Evolutionary conservation across 2,329 filamentous ascomycete species (phyloP).

Genomic region (Venturia nashicola): DNA sequence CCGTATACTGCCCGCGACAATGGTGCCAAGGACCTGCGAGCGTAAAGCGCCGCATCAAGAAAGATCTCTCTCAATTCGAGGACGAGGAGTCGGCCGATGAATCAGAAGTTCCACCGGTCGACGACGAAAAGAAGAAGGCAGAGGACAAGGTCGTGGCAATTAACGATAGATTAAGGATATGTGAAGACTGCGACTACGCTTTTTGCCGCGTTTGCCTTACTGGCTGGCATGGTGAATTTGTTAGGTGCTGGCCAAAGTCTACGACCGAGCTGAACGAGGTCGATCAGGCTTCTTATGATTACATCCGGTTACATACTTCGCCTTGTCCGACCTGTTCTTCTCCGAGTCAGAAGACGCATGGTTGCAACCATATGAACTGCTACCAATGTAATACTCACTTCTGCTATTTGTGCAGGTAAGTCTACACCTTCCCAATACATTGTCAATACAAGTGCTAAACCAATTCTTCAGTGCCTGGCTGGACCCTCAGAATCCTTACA

Average conservation of each 20-base stretch:
- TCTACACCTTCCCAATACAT: constrained; percentile 33
- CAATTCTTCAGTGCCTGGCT: constrained; percentile 54
- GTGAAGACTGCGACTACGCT: constrained; percentile 78
- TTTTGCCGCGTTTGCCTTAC: constrained; percentile 68
- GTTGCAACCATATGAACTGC: constrained; percentile 96
- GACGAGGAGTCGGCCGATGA: not conserved
- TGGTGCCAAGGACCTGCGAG: constrained; percentile 87
- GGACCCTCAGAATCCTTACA: constrained; percentile 66
- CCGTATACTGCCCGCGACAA: constrained; percentile 78
- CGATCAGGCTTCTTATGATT: constrained; percentile 77
- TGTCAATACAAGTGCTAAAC: constrained; percentile 65
- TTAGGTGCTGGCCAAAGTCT: constrained; percentile 55
- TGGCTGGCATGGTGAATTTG: constrained; percentile 89
- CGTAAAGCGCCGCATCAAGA: constrained; percentile 35
- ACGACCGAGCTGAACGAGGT: constrained; percentile 65
- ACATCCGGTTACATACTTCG: constrained; percentile 68
- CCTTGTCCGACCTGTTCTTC: constrained; percentile 80
- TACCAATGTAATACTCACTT: constrained; percentile 84
- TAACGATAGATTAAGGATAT: constrained; percentile 62
- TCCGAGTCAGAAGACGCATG: constrained; percentile 78
- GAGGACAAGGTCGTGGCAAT: constrained; percentile 8
- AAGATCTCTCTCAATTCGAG: not conserved
- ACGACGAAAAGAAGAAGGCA: constrained; percentile 8
- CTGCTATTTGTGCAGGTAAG: constrained; percentile 55
- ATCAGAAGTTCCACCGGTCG: not conserved